Percentiles rank a stretch among this genome's conserved stretches.
phyloP scores from a whole-genome alignment of 1,139 yeast genomes.

The Yamadazyma buinensis region DNA sequence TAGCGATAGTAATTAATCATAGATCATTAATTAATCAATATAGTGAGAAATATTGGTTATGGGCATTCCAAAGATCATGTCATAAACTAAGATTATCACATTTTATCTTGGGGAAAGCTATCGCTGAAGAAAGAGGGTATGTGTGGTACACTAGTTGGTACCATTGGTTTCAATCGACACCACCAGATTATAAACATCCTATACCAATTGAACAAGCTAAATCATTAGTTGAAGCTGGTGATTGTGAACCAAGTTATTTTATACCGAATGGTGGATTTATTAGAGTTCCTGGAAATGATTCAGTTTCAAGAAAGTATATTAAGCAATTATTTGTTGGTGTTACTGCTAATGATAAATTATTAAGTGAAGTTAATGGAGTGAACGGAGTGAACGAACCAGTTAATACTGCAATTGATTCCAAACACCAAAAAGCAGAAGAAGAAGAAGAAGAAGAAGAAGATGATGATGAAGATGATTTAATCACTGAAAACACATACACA shows the following conservation, averaged over 20 bases:
- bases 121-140: constrained; percentile 73
- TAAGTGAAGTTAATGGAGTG: constrained; percentile 26
- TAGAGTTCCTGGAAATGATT: constrained; percentile 84
- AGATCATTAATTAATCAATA: constrained; percentile 26
- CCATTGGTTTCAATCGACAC: constrained; percentile 33
- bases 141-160: constrained; percentile 53
- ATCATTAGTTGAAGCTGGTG: constrained; percentile 33
- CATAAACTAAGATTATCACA: constrained; percentile 68
- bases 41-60: constrained; percentile 56
- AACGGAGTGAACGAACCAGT: no score
- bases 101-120: constrained; percentile 66
- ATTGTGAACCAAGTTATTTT: constrained; percentile 42
- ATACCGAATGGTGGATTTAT: constrained; percentile 77
- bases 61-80: constrained; percentile 55
- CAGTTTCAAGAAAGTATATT: constrained; percentile 60
- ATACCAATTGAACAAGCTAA: constrained; percentile 47
- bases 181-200: constrained; percentile 61
- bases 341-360: constrained; percentile 69
- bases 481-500: constrained; percentile 56
- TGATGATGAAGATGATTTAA: constrained; percentile 46
- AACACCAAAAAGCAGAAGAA: neutral
- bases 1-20: constrained; percentile 9
- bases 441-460: constrained; percentile 24
- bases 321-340: constrained; percentile 75
- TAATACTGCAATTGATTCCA: neutral